Evolutionary conservation across 306 rosid genomes (phyloP), one percentile per base, ranked within the genome.

Genomic region (Chamaecrista fasciculata): DNA sequence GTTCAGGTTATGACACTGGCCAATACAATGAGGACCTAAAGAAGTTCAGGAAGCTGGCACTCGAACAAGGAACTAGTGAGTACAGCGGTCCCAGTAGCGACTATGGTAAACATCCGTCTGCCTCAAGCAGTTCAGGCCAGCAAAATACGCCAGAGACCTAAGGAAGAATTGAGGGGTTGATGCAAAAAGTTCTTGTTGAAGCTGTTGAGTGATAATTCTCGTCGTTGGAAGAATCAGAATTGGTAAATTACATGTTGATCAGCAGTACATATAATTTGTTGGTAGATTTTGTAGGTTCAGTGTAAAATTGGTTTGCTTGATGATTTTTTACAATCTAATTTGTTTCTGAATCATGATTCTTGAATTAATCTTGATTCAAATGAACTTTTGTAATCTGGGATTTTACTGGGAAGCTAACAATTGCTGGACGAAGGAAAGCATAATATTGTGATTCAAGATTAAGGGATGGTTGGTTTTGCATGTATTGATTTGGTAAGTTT

Each of bases 11-110:
- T 70, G 79, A 75, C 25, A 31, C 60, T 58, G 21, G 46, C 12
- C 83, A 83, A 72, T 83, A 85, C 82, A 79, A 72, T 60, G 73
- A 83, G 69, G 90, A 87, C 80, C 21, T 75, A 21, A 75, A 69
- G 83, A 78, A 56, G 28, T 75, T 73, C 71, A 72, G 86, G 79
- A 88, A 56, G 29, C 46, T 76, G 34, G 80, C 74, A 33, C 44
- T 75, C 11, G 74, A 36, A 8, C 71, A 39, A 44, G 76, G 84
- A 33, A 40, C 66, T 36, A 64, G 71, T 23, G 76, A 58, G 61
- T 75, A 42, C 61, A 76, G 80, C 58, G 84, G 71, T 16, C 83
- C 78, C 28, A 82, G 86, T 67, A 78, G 87, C 3, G 87, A 80
- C 68, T 82, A 8, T 23, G 87, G 86, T 36, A 71, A 65, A 51